Evolutionary conservation across 805 yeast genomes (phyloP).

Genomic region (Danielozyma ontarioensis): DNA sequence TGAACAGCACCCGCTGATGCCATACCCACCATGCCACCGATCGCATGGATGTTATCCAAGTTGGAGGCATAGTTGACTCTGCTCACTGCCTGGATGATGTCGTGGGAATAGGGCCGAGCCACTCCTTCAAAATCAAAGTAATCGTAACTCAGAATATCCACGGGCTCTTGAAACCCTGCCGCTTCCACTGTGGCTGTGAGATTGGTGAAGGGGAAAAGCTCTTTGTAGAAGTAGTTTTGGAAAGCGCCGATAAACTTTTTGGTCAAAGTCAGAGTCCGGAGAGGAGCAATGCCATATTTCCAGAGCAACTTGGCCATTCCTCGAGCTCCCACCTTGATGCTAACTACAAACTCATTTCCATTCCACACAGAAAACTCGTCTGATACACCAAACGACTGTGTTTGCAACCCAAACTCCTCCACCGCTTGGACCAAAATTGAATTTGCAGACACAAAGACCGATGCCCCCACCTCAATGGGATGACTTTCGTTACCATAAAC

Average conservation of each 20-base stretch:
- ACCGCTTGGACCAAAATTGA: slow-evolving; percentile 33
- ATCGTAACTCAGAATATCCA: slow-evolving; percentile 16
- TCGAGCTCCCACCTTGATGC: no score
- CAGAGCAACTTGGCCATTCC: slow-evolving; percentile 13
- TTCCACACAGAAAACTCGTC: slow-evolving; percentile 30
- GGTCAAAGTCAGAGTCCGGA: slow-evolving; percentile 13
- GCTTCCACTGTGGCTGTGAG: slow-evolving; percentile 12
- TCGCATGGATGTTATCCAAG: slow-evolving; percentile 35
- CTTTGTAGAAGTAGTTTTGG: slow-evolving; percentile 20
- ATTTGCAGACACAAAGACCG: slow-evolving; percentile 39
- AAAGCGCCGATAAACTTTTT: slow-evolving; percentile 20
- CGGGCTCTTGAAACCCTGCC: slow-evolving; percentile 18
- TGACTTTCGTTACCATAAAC: slow-evolving; percentile 8
- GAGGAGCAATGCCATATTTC: slow-evolving; percentile 23
- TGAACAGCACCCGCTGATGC: slow-evolving; percentile 30
- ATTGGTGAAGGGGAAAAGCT: slow-evolving; percentile 32
- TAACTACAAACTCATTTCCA: slow-evolving; percentile 15
- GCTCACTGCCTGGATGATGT: slow-evolving; percentile 35
- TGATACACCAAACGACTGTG: slow-evolving; percentile 6
- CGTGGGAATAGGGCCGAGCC: slow-evolving; percentile 16
- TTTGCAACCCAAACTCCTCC: slow-evolving; percentile 25
- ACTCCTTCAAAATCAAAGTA: slow-evolving; percentile 17
- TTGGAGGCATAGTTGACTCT: slow-evolving; percentile 42
- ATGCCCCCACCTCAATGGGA: slow-evolving; percentile 41
- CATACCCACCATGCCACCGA: slow-evolving; percentile 36